These are phyloP conservation scores for Mycena alexandri DNA, from an alignment of 768 basidiomycete genomes.

Conservation along the genomic window DNA sequence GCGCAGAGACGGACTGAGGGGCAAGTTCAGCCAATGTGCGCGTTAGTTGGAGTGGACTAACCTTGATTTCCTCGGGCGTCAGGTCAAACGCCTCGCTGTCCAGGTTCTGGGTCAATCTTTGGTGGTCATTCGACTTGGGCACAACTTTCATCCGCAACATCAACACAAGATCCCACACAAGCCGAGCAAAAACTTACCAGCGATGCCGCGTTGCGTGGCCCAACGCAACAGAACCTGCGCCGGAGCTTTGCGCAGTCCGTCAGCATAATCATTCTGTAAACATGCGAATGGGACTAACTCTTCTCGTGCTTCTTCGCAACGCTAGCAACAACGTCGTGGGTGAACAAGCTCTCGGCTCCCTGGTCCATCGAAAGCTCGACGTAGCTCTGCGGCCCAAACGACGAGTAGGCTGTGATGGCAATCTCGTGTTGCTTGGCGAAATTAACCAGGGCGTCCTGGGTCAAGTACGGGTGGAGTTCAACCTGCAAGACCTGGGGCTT, in stretches of 20 bases:
- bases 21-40: no score
- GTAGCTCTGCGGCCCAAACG: slow-evolving; percentile 63
- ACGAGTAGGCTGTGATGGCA: slow-evolving; percentile 74
- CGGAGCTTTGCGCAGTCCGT: slow-evolving; percentile 52
- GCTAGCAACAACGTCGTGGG: slow-evolving; percentile 57
- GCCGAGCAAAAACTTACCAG: slow-evolving; percentile 45
- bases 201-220: slow-evolving; percentile 81
- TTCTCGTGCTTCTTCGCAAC: slow-evolving; percentile 66
- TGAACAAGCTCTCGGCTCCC: slow-evolving; percentile 63
- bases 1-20: slow-evolving; percentile 49
- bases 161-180: slow-evolving; percentile 1
- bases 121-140: slow-evolving; percentile 71
- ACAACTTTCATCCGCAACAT: slow-evolving; percentile 53
- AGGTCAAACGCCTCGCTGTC: slow-evolving; percentile 63
- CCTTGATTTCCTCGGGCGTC: slow-evolving; percentile 59
- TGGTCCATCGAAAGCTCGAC: slow-evolving; percentile 76
- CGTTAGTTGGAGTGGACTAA: no score
- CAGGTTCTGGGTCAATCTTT: slow-evolving; percentile 68
- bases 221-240: slow-evolving; percentile 85
- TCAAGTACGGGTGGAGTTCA: slow-evolving; percentile 79
- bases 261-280: slow-evolving; percentile 3
- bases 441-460: slow-evolving; percentile 67
- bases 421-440: slow-evolving; percentile 71
- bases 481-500: slow-evolving; percentile 79
- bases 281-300: slow-evolving; percentile 50